These are phyloP conservation scores for Moesziomyces parantarcticus DNA, from an alignment of 1,284 basidiomycete species.

Conservation along the genomic window DNA sequence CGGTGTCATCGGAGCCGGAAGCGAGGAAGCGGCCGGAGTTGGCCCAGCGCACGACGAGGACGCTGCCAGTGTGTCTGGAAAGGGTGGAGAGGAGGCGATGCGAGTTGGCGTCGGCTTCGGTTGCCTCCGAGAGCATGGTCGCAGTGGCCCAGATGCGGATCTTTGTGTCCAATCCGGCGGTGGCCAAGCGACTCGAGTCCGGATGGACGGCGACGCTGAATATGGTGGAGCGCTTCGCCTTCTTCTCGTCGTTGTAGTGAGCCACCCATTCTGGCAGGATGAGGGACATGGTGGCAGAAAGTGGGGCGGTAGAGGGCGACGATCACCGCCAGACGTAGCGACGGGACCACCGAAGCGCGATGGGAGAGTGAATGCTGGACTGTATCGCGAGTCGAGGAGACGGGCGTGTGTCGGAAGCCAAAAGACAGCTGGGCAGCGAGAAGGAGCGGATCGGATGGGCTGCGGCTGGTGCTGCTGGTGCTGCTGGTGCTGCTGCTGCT, in stretches of 20 bases:
- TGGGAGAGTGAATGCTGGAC: too few relatives aligned
- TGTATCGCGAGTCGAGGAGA: too few relatives aligned
- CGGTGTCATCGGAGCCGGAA: constrained; percentile 93
- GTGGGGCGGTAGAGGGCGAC: neutral
- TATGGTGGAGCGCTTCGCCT: constrained; percentile 82
- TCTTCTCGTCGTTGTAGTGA: constrained; percentile 63
- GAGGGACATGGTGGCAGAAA: constrained; percentile 52
- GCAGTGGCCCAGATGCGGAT: constrained; percentile 97
- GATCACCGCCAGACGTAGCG: neutral
- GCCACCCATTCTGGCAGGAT: constrained; percentile 66
- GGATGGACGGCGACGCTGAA: constrained; percentile 94
- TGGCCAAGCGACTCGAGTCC: constrained; percentile 93
- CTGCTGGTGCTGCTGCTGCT: neutral
- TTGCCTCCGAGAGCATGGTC: constrained; percentile 81
- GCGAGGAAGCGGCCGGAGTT: constrained; percentile 93
- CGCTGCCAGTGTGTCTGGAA: constrained; percentile 92
- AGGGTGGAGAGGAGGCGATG: constrained; percentile 90
- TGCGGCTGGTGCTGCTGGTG: neutral
- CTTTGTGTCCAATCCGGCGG: constrained; percentile 91
- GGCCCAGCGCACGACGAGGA: constrained; percentile 94
- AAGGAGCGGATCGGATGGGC: neutral
- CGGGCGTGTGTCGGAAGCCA: too few relatives aligned
- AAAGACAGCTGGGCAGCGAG: too few relatives aligned
- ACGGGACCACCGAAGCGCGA: too few relatives aligned
- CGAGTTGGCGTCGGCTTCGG: constrained; percentile 78